Evolutionary conservation across 2,329 filamentous ascomycete species (phyloP).

Genomic region (Diplocarpon mali): DNA sequence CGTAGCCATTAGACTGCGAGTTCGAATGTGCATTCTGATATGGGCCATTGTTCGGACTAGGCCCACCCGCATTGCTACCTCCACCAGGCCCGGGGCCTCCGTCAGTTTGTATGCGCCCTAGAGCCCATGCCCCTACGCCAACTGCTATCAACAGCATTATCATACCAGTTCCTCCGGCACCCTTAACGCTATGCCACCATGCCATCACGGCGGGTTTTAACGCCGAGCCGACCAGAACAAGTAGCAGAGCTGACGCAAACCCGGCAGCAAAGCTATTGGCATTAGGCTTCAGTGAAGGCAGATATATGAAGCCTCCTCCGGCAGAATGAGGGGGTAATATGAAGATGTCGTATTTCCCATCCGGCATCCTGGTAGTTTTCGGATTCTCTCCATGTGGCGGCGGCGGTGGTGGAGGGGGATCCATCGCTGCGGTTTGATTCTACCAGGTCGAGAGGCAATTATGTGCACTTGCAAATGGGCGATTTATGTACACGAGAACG

Average conservation of each 20-base stretch:
- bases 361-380: conserved; percentile 60
- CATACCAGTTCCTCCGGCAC: conserved; percentile 63
- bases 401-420: conserved; percentile 66
- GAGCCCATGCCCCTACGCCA: conserved; percentile 67
- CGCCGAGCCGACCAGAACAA: conserved; percentile 61
- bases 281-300: conserved; percentile 80
- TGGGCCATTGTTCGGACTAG: conserved; percentile 11
- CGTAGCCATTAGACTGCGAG: conserved; percentile 19
- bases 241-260: conserved; percentile 63
- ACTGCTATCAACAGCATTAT: conserved; percentile 61
- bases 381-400: conserved; percentile 77
- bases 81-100: conserved; percentile 28
- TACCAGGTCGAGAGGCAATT: conserved; percentile 2
- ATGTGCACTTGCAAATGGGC: conserved; percentile 4
- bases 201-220: conserved; percentile 61
- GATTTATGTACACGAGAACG: conserved; percentile 3
- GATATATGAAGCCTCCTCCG: conserved; percentile 81
- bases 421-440: conserved; percentile 14
- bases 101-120: conserved; percentile 53
- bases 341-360: conserved; percentile 94
- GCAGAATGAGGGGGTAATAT: conserved; percentile 87
- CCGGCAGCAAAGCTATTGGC: conserved; percentile 87
- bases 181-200: conserved; percentile 63
- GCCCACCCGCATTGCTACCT: conserved; percentile 11
- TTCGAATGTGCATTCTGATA: conserved; percentile 15